A percentile compares a stretch with the other conserved stretches of the same genome.
These are phyloP conservation scores for Penicillium canariense DNA, from an alignment of 495 filamentous ascomycete species.

Conservation along the genomic window DNA sequence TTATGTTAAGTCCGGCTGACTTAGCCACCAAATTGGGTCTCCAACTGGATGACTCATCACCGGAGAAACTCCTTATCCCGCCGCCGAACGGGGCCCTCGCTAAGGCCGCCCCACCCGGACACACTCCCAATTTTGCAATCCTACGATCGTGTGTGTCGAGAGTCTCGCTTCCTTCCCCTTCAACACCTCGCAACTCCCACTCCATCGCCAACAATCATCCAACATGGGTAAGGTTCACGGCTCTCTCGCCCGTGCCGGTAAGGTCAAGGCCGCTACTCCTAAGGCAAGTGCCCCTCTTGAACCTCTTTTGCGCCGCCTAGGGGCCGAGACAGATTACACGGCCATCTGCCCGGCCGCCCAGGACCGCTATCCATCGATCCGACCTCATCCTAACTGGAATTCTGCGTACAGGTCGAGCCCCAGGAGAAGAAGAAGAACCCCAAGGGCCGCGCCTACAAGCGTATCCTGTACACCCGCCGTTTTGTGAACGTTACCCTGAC, in stretches of 20 bases:
- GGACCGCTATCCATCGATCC: slow-evolving; percentile 3
- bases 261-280: slow-evolving; percentile 89
- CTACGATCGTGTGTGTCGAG: slow-evolving; percentile 19
- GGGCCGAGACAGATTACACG: not conserved
- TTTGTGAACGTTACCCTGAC: slow-evolving; percentile 99
- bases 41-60: slow-evolving; percentile 2
- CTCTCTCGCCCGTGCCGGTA: slow-evolving; percentile 90
- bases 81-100: slow-evolving; percentile 18
- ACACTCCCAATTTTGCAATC: slow-evolving; percentile 35
- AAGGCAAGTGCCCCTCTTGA: slow-evolving; percentile 58
- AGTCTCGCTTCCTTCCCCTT: slow-evolving; percentile 27
- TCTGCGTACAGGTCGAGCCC: slow-evolving; percentile 37
- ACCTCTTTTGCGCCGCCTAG: slow-evolving; percentile 13
- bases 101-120: slow-evolving; percentile 32
- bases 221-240: slow-evolving; percentile 40
- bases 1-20: not conserved
- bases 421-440: slow-evolving; percentile 59
- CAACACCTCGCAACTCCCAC: slow-evolving; percentile 25
- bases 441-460: slow-evolving; percentile 99
- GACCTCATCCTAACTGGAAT: slow-evolving; percentile 24
- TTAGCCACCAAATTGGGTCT: not conserved
- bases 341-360: slow-evolving; percentile 2
- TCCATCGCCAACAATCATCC: slow-evolving; percentile 33
- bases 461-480: slow-evolving; percentile 91
- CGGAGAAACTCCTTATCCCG: slow-evolving; percentile 14